Conservation (phyloP, 768 basidiomycete species). For the Multifurca ochricompacta region DNA sequence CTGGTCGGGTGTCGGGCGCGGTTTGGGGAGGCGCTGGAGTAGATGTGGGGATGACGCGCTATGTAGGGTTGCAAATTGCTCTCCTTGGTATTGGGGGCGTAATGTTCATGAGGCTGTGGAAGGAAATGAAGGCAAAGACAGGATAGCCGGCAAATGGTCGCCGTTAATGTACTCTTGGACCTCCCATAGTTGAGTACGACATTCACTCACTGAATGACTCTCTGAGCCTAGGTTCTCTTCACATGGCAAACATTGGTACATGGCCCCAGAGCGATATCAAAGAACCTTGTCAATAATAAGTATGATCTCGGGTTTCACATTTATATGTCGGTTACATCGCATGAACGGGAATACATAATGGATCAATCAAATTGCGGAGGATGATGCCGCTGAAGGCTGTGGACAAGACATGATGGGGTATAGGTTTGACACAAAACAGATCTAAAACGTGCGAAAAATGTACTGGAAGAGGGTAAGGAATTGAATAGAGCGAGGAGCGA, state of each 20-base stretch:
- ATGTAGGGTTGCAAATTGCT: conserved; percentile 50
- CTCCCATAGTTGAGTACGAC: background rate
- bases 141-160: conserved; percentile 32
- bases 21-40: conserved; percentile 61
- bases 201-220: background rate
- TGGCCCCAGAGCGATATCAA: too few species aligned
- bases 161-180: background rate
- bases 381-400: background rate
- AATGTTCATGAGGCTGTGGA: conserved; percentile 52
- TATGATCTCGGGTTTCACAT: background rate
- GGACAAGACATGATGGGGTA: background rate
- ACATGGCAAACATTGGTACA: too few species aligned
- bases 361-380: background rate
- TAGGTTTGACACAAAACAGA: background rate
- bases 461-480: background rate
- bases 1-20: conserved; percentile 57
- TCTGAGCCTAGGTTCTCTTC: too few species aligned
- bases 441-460: background rate
- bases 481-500: background rate
- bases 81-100: conserved; percentile 51
- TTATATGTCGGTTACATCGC: background rate
- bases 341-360: background rate
- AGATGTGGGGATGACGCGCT: conserved; percentile 52
- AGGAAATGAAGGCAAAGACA: conserved; percentile 53
- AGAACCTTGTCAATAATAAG: too few species aligned